phyloP scores from a whole-genome alignment of 768 basidiomycete species.

The Russula ochroleuca region DNA sequence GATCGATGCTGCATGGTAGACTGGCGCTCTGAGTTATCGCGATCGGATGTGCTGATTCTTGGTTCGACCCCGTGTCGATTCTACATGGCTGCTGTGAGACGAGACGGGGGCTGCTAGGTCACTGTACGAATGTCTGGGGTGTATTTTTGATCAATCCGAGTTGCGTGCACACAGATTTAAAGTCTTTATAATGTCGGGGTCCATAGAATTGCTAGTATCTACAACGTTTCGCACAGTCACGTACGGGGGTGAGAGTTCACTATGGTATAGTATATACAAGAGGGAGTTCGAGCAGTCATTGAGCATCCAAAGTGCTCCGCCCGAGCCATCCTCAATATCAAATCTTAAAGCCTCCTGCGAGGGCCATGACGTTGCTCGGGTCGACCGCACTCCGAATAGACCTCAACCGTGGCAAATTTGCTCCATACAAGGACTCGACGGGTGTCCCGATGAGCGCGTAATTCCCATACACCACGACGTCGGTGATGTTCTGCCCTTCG shows the following conservation, averaged over 20 bases:
- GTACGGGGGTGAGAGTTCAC: neutral
- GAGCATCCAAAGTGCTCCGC: neutral
- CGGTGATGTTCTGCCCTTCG: conserved; percentile 24
- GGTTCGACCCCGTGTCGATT: no score
- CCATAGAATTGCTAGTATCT: no score
- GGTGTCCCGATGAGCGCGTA: conserved; percentile 27
- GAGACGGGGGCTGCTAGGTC: no score
- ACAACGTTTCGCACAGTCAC: neutral
- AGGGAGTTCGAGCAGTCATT: neutral
- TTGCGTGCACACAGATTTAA: neutral
- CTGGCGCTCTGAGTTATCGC: no score
- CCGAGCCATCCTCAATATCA: neutral
- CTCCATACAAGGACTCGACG: conserved; percentile 23
- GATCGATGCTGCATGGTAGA: no score
- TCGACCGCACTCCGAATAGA: conserved; percentile 18
- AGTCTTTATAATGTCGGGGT: neutral
- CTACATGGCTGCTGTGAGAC: no score
- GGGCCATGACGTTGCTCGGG: conserved; percentile 27
- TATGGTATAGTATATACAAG: neutral
- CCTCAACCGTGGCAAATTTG: conserved; percentile 21
- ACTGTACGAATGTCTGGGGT: no score
- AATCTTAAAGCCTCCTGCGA: conserved; percentile 29
- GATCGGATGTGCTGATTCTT: no score
- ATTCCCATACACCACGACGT: conserved; percentile 24
- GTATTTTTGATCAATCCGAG: neutral